Conservation (phyloP, 2,329 filamentous ascomycete species). For the Onygenales sp. region DNA sequence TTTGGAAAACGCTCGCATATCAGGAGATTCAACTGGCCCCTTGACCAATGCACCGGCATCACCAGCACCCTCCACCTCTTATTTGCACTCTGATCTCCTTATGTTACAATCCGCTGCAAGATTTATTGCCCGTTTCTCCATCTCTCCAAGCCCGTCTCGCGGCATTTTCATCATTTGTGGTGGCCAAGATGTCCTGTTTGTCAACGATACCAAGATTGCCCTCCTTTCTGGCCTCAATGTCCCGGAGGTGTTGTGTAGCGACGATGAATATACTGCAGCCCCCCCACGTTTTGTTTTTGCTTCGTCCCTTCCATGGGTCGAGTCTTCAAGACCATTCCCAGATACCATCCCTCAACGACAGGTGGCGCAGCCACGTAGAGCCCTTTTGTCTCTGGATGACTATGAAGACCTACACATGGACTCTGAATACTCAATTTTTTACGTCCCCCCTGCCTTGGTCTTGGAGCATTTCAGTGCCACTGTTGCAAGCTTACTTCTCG, state of each 20-base stretch:
- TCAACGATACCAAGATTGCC: not conserved
- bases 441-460: constrained; percentile 5
- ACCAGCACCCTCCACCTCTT: not conserved
- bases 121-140: not conserved
- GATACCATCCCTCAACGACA: not conserved
- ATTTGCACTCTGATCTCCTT: not conserved
- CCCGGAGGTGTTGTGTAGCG: not conserved
- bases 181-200: not conserved
- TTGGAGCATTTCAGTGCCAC: constrained; percentile 4
- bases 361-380: not conserved
- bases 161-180: not conserved
- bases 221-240: not conserved
- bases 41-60: not conserved
- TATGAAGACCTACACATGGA: constrained; percentile 6
- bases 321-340: not conserved
- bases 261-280: not conserved
- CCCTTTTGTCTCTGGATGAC: constrained; percentile 5
- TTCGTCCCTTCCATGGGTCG: not conserved
- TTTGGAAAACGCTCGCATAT: not conserved
- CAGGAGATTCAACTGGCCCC: not conserved
- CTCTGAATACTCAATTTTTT: constrained; percentile 8
- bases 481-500: constrained; percentile 8
- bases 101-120: not conserved
- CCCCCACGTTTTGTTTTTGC: not conserved
- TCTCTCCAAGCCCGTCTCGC: not conserved